Conservation (phyloP, 495 filamentous ascomycete genomes). For the Aspergillus egyptiacus region DNA sequence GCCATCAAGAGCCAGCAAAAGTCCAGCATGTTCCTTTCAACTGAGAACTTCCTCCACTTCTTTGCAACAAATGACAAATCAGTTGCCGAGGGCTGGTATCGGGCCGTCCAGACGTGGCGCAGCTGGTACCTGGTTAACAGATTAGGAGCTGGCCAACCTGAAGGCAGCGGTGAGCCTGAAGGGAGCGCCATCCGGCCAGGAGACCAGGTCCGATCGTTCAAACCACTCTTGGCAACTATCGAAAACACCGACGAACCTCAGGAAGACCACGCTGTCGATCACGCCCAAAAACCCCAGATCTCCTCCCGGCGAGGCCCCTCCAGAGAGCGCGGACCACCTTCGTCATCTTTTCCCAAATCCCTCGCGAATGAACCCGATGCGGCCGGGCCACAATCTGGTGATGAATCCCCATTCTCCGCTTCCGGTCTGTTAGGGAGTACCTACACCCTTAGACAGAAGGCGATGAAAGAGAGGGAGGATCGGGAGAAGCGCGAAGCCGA, state of each 20-base stretch:
- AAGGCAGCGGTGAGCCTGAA: slow-evolving; percentile 21
- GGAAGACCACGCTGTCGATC: slow-evolving; percentile 1
- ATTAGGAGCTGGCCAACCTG: slow-evolving; percentile 47
- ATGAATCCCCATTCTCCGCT: slow-evolving; percentile 47
- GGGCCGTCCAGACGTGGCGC: slow-evolving; percentile 69
- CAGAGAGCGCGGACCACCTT: slow-evolving; percentile 41
- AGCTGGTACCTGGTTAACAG: slow-evolving; percentile 78
- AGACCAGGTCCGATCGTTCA: slow-evolving; percentile 35
- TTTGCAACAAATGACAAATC: slow-evolving; percentile 71
- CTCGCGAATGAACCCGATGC: slow-evolving; percentile 26
- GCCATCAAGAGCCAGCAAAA: slow-evolving; percentile 94
- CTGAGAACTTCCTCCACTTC: slow-evolving; percentile 84
- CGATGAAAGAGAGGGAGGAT: slow-evolving; percentile 50
- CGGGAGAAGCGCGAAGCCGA: slow-evolving; percentile 33
- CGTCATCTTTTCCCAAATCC: slow-evolving; percentile 36
- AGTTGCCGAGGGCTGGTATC: slow-evolving; percentile 61
- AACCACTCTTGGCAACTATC: slow-evolving; percentile 49
- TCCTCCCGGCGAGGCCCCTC: slow-evolving; percentile 32
- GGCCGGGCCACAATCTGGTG: slow-evolving; percentile 18
- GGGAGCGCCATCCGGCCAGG: slow-evolving; percentile 16
- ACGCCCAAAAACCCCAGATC: slow-evolving; percentile 16
- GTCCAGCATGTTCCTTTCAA: slow-evolving; percentile 72
- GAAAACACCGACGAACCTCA: slow-evolving; percentile 21
- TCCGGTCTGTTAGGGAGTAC: slow-evolving; percentile 56
- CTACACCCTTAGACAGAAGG: slow-evolving; percentile 56